Evolutionary conservation across 495 filamentous ascomycete species (phyloP).

Genomic region (Xylaria telfairii): DNA sequence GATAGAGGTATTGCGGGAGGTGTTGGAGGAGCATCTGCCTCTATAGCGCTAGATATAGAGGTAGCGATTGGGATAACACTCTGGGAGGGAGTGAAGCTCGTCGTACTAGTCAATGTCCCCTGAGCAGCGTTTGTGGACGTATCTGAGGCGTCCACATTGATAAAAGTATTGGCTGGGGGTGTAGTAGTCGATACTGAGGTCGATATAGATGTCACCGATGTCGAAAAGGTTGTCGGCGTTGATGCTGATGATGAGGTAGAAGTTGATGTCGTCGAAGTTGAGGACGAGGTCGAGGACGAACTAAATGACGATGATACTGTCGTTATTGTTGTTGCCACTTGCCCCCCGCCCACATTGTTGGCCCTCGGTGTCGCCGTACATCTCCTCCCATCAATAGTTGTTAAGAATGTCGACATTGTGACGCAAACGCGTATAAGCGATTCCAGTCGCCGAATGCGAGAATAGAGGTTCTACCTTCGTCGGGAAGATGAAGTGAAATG

Average conservation of each 20-base stretch:
- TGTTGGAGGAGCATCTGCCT: not conserved
- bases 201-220: constrained; percentile 8
- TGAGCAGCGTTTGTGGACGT: constrained; percentile 2
- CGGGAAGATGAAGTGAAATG: constrained; percentile 33
- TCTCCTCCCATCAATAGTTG: constrained; percentile 51
- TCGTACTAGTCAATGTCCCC: constrained; percentile 26
- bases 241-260: constrained; percentile 9
- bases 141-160: not conserved
- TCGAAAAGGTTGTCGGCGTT: constrained; percentile 16
- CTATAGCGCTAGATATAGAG: constrained; percentile 10
- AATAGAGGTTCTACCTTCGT: constrained; percentile 27
- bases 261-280: constrained; percentile 28
- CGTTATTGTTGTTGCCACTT: constrained; percentile 24
- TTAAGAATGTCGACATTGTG: constrained; percentile 38
- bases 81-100: constrained; percentile 24
- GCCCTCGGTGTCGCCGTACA: constrained; percentile 55
- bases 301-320: constrained; percentile 24
- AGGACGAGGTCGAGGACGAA: constrained; percentile 27
- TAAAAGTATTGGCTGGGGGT: not conserved
- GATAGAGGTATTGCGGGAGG: not conserved
- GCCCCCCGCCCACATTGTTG: constrained; percentile 28
- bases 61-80: not conserved
- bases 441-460: constrained; percentile 47
- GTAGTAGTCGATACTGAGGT: not conserved
- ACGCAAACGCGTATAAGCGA: constrained; percentile 37